Conservation (phyloP, 225 moss, liverwort and hornwort genomes). For the Pseudisothecium myosuroides region DNA sequence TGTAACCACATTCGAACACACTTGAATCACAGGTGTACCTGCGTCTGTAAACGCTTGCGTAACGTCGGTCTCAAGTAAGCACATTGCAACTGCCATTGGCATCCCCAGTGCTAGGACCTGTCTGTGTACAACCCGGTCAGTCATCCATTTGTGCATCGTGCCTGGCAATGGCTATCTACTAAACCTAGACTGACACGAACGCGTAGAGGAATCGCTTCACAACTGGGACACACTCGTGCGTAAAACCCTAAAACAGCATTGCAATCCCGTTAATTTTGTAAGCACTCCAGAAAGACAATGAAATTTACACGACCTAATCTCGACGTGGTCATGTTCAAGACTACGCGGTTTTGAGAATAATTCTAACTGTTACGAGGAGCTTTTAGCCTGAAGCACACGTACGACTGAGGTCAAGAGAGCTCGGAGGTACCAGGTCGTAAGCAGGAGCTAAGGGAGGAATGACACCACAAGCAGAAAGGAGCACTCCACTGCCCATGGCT, state of each 20-base stretch:
- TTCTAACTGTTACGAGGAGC: neutral
- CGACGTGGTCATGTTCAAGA: neutral
- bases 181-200: neutral
- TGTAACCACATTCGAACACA: neutral
- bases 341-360: neutral
- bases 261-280: neutral
- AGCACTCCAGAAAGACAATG: neutral
- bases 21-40: conserved; percentile 12
- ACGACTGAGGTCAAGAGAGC: neutral
- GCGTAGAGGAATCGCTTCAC: neutral
- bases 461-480: conserved; percentile 53
- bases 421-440: conserved; percentile 58
- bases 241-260: neutral
- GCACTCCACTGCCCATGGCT: conserved; percentile 70
- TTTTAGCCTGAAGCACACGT: neutral
- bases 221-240: neutral
- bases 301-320: neutral
- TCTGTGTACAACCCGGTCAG: conserved; percentile 29
- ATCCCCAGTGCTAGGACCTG: conserved; percentile 72
- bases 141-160: neutral
- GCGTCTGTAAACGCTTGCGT: conserved; percentile 77
- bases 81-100: conserved; percentile 91
- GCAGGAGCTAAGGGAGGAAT: conserved; percentile 66
- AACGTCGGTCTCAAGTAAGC: conserved; percentile 85
- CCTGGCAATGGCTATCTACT: neutral